Evolutionary conservation across 2,329 filamentous ascomycete genomes (phyloP).

Genomic region (Purpureocillium lavendulum): DNA sequence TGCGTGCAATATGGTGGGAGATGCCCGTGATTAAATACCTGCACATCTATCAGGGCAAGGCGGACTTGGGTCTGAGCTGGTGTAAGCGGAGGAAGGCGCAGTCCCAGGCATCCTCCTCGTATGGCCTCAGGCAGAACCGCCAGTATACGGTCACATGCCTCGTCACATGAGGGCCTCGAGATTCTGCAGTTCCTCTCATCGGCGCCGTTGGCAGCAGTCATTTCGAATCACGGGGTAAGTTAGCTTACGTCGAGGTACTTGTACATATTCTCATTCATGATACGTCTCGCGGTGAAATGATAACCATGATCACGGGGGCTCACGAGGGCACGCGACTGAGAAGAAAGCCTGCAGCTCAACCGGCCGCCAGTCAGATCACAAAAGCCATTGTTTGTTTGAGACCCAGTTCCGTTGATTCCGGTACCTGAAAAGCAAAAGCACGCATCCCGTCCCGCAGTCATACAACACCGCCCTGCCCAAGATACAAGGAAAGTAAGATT

Average conservation of each 20-base stretch:
- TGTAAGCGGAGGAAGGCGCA: not conserved
- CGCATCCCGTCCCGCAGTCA: slow-evolving; percentile 29
- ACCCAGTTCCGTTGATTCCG: slow-evolving; percentile 25
- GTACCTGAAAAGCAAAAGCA: slow-evolving; percentile 27
- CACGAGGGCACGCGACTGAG: slow-evolving; percentile 10
- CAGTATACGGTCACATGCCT: not conserved
- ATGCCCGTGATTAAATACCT: not conserved
- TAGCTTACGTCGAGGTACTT: slow-evolving; percentile 2
- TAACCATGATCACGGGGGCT: slow-evolving; percentile 14
- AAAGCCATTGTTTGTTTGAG: slow-evolving; percentile 18
- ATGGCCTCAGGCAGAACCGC: not conserved
- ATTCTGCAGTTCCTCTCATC: too few species aligned
- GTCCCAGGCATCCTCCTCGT: not conserved
- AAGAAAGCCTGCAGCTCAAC: slow-evolving; percentile 15
- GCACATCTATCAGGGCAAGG: not conserved
- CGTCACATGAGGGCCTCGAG: not conserved
- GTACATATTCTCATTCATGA: slow-evolving; percentile 21
- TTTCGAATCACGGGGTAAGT: too few species aligned
- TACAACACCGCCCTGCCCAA: slow-evolving; percentile 33
- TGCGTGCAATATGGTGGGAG: too few species aligned
- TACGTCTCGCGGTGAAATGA: slow-evolving; percentile 13
- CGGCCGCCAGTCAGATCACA: slow-evolving; percentile 21
- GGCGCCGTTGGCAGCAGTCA: too few species aligned
- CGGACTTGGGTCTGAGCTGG: not conserved
- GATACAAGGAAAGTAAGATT: slow-evolving; percentile 22